Evolutionary conservation across 768 basidiomycete genomes (phyloP), one percentile per base, ranked within the genome.

Genomic region (Collybiopsis confluens): DNA sequence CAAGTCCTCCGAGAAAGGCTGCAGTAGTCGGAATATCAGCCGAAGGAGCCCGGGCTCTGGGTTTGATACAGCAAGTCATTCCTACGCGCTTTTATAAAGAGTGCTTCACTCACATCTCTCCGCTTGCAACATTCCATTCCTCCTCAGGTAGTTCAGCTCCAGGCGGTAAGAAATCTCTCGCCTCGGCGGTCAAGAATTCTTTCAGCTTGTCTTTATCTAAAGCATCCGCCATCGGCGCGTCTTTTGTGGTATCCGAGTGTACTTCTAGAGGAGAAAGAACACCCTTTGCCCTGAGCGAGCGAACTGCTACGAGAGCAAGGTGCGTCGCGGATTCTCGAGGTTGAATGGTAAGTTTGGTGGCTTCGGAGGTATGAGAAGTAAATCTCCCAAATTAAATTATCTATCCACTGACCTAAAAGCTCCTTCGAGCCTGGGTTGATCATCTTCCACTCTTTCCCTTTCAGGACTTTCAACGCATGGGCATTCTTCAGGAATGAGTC

Each of bases 1-100:
- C 87, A 33, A 98, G 68, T 2, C 97, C 97, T 1, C 97, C 97
- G 0, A 98, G 73, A 63, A 98, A 83, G 1, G 95, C 95, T 0
- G 96, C 92, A 1, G 86, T 94, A 59, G 94, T 98, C 5, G 96
- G 96, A 2, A 98, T 71, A 62, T 96, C 92, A 2, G 91, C 86
- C 0, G 79, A 85, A 2, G 89, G 90, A 7, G 92, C 77, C 1
- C 93, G 88, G 10, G 76, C 84, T 52, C 92, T 94, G 62, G 43
- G 16, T 21, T n/a, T 13, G 52, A 26, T 53, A 67, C n/a, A 64
- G 54, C 54, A 58, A 59, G n/a, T 26, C 7, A 6, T 38, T 6
- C 41, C n/a, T 45, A n/a, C 13, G 21, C 44, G 33, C 27, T 41
- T 16, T 30, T 55, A 56, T 9, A 44, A 20, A 41, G 20, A 35